Evolutionary conservation across 2,329 filamentous ascomycete species (phyloP), one percentile per base, ranked within the genome.

Genomic region (Pyrenophora teres): DNA sequence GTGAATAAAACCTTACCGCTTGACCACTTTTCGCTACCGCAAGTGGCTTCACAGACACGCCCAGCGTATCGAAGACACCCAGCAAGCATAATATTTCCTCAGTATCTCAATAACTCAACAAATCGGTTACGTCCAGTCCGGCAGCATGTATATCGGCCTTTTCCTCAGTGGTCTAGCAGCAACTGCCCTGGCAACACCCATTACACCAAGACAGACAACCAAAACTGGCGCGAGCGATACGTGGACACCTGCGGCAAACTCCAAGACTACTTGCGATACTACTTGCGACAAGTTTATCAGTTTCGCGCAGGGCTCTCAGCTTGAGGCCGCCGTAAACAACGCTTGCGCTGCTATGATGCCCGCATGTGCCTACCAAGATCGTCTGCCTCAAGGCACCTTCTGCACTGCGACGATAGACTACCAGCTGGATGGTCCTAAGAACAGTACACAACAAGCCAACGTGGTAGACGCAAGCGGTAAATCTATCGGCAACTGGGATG

Each of bases 271-370:
- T 13, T 70, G 67, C 58, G 56, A 66, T 36, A 46, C 38, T n/a
- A 39, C 40, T 6, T 56, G 58, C 18, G 57, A 60, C 39, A 62
- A 65, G 33, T 56, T 52, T 36, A 55, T 69, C 15, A 55, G 57
- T 44, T 60, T 67, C 27, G 44, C 54, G 41, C 52, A 56, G 6
- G 63, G 60, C 9, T 57, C 63, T 6, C 60, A 63, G 35, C 39
- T 64, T 7, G 52, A 61, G 15, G 52, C 50, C 3, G 54, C 67
- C 5, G 36, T 68, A 21, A 57, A 65, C 30, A 40, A 67, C 35
- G 67, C 65, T 35, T 70, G 67, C 37, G 63, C 59, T 13, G 63
- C 56, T 15, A 67, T 70, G 58, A 64, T 70, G 59, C 62, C 63
- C 1, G 21, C 31, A 3, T 70, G 67, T 37, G 67, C 67, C 6